Evolutionary conservation across 805 yeast species (phyloP).

Genomic region (Pichia phayaonensis): DNA sequence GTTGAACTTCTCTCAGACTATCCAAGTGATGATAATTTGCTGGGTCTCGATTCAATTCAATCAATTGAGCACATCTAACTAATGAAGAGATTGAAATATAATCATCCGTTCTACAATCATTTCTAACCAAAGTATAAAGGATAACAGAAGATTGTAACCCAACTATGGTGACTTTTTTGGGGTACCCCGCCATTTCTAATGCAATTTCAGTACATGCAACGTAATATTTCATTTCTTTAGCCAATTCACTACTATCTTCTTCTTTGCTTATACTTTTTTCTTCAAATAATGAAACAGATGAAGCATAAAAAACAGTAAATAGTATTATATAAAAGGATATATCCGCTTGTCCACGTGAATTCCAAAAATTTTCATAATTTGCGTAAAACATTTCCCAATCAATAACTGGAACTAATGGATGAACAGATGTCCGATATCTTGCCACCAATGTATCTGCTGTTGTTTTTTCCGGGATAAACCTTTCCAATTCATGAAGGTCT

Average conservation of each 20-base stretch:
- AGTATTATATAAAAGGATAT: constrained; percentile 42
- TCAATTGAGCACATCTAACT: constrained; percentile 47
- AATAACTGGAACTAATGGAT: constrained; percentile 46
- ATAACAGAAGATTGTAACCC: constrained; percentile 31
- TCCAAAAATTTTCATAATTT: constrained; percentile 47
- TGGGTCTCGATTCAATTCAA: constrained; percentile 54
- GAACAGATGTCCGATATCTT: constrained; percentile 45
- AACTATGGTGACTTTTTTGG: constrained; percentile 38
- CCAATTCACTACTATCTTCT: constrained; percentile 18
- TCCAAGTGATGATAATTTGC: constrained; percentile 38
- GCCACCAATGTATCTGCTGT: constrained; percentile 40
- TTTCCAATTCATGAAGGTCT: constrained; percentile 23
- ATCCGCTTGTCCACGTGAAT: constrained; percentile 23
- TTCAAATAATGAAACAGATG: constrained; percentile 52
- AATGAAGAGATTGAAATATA: constrained; percentile 46
- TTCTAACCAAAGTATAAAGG: constrained; percentile 43
- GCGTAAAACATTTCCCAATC: constrained; percentile 37
- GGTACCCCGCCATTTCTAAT: constrained; percentile 42
- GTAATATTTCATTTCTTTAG: constrained; percentile 42
- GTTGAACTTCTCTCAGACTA: constrained; percentile 40
- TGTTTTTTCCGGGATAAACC: constrained; percentile 38
- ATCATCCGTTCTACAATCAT: constrained; percentile 50
- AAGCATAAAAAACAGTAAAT: constrained; percentile 50
- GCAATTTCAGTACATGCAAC: constrained; percentile 41
- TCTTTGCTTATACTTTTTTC: constrained; percentile 39